Evolutionary conservation across 2,329 filamentous ascomycete genomes (phyloP).

Genomic region (Fusarium sp.): DNA sequence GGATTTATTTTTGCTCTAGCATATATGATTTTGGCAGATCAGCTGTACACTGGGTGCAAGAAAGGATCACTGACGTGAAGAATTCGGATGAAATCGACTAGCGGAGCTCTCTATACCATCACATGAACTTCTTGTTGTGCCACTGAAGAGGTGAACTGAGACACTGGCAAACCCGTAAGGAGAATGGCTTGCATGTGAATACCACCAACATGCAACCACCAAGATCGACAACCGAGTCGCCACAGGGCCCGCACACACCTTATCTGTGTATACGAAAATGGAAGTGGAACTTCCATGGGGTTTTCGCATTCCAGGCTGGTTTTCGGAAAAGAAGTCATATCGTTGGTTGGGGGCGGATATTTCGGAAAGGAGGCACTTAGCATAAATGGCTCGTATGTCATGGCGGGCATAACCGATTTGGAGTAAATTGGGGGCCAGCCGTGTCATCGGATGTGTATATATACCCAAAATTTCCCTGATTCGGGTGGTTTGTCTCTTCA

Average conservation of each 20-base stretch:
- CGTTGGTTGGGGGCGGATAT: constrained; percentile 10
- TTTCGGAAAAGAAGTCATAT: constrained; percentile 17
- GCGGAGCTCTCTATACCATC: background rate
- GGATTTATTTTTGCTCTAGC: background rate
- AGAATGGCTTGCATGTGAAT: background rate
- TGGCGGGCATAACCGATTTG: background rate
- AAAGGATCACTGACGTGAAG: background rate
- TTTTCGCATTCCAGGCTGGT: constrained; percentile 20
- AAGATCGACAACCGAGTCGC: background rate
- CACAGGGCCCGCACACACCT: constrained; percentile 11
- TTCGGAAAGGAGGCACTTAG: constrained; percentile 4
- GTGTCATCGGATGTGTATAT: background rate
- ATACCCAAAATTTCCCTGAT: background rate
- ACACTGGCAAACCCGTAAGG: background rate
- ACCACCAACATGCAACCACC: background rate
- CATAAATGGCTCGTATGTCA: constrained; percentile 21
- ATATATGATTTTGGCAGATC: background rate
- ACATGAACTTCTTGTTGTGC: background rate
- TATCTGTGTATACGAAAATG: background rate
- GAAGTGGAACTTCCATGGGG: constrained; percentile 5
- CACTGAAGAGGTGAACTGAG: background rate
- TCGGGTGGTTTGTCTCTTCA: background rate
- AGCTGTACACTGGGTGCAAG: background rate
- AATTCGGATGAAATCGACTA: background rate
- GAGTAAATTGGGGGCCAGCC: background rate